These are phyloP conservation scores for Gracilaria gracilis DNA, from an alignment of 23 red algal genomes.

Conservation along the genomic window DNA sequence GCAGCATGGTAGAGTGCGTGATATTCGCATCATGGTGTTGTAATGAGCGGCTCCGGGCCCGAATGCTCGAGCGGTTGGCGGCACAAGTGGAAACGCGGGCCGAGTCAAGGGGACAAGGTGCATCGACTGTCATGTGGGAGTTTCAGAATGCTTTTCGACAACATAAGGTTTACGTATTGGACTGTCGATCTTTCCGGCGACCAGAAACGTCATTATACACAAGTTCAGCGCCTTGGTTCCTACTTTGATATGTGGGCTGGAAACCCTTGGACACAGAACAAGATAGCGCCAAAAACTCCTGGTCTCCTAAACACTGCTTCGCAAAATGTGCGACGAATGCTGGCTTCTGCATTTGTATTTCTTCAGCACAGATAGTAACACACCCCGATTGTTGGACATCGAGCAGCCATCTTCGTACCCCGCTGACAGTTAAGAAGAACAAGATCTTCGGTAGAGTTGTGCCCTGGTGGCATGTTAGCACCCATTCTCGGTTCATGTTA, in stretches of 20 bases:
- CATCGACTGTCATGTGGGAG: conserved; percentile 9
- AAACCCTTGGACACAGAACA: neutral
- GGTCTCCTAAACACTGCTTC: too few relatives aligned
- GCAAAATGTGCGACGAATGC: too few relatives aligned
- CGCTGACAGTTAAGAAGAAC: too few relatives aligned
- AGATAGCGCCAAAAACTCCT: neutral
- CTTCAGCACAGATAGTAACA: too few relatives aligned
- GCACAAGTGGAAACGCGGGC: neutral
- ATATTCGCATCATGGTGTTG: neutral
- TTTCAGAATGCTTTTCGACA: neutral
- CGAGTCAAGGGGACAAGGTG: neutral
- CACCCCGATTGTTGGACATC: too few relatives aligned
- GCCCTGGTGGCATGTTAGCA: too few relatives aligned
- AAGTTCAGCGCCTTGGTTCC: neutral
- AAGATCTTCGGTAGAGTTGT: too few relatives aligned
- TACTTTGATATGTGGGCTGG: neutral
- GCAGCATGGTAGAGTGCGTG: neutral
- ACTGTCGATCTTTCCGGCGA: neutral
- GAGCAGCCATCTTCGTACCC: too few relatives aligned
- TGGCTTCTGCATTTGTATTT: too few relatives aligned
- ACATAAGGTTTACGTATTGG: neutral
- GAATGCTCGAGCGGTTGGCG: neutral
- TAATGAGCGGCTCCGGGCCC: conserved; percentile 22
- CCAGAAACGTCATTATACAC: neutral
- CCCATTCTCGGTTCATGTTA: too few relatives aligned